Conservation (phyloP, 108 stramenopile genomes). For the Skeletonema marinoi region DNA sequence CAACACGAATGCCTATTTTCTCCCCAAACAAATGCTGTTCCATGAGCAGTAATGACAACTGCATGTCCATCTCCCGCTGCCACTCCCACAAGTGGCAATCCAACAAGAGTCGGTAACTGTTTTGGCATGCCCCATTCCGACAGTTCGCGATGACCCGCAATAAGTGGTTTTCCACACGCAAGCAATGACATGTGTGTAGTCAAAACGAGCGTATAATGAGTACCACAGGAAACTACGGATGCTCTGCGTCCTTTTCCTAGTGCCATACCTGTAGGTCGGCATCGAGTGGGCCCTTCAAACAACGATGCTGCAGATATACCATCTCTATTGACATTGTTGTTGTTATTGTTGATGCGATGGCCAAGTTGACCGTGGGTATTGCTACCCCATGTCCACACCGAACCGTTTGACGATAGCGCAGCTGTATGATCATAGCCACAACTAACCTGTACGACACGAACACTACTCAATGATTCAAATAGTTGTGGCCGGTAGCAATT, state of each 20-base stretch:
- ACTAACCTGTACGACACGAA: constrained; percentile 58
- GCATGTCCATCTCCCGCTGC: constrained; percentile 70
- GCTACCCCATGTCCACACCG: constrained; percentile 75
- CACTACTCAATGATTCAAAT: constrained; percentile 48
- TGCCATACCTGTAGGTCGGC: constrained; percentile 43
- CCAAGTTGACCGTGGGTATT: constrained; percentile 72
- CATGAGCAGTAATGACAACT: constrained; percentile 73
- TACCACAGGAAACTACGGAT: constrained; percentile 62
- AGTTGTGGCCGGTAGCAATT: constrained; percentile 43
- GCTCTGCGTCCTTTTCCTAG: constrained; percentile 50
- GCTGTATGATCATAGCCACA: constrained; percentile 78
- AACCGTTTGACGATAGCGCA: constrained; percentile 60
- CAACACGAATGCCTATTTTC: constrained; percentile 62
- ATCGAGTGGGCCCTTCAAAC: constrained; percentile 17
- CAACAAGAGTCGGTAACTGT: constrained; percentile 55
- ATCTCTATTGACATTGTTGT: background rate
- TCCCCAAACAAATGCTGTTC: constrained; percentile 77
- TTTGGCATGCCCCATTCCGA: constrained; percentile 40
- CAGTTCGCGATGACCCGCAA: constrained; percentile 46
- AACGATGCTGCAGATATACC: background rate
- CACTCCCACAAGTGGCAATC: constrained; percentile 62
- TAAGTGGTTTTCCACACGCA: constrained; percentile 50
- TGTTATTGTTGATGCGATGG: constrained; percentile 34
- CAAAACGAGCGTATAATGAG: constrained; percentile 63
- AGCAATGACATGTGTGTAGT: constrained; percentile 71